phyloP scores from a whole-genome alignment of 495 filamentous ascomycete species.

The Aspergillus carlsbadensis region DNA sequence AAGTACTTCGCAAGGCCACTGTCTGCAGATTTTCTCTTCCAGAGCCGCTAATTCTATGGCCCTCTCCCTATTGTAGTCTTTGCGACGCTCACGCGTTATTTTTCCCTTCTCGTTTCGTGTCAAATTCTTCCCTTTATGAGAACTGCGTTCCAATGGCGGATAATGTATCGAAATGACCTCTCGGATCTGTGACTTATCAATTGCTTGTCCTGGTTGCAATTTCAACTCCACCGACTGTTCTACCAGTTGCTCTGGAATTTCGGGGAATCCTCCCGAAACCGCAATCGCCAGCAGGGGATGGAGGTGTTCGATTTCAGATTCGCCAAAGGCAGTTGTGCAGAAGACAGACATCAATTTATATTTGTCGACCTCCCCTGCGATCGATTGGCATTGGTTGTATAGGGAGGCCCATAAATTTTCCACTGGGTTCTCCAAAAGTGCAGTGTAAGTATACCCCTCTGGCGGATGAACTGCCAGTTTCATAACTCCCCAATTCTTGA shows the following conservation, averaged over 20 bases:
- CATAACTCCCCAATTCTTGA: slow-evolving; percentile 9
- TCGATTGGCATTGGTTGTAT: slow-evolving; percentile 15
- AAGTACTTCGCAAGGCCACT: slow-evolving; percentile 20
- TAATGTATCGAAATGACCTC: slow-evolving; percentile 8
- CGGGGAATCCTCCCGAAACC: slow-evolving; percentile 11
- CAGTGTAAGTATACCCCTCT: not conserved
- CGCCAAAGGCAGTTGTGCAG: slow-evolving; percentile 14
- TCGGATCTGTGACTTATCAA: not conserved
- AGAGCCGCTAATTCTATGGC: not conserved
- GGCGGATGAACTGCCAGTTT: not conserved
- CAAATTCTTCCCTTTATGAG: not conserved
- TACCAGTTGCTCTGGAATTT: not conserved
- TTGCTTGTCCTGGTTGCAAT: not conserved
- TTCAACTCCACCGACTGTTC: not conserved
- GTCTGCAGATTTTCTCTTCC: not conserved
- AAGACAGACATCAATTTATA: slow-evolving; percentile 17
- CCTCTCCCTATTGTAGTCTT: not conserved
- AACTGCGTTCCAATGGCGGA: not conserved
- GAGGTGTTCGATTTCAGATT: slow-evolving; percentile 2
- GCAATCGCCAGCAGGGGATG: slow-evolving; percentile 12
- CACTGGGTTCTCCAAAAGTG: slow-evolving; percentile 9
- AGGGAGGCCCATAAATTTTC: slow-evolving; percentile 17
- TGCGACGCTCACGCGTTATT: not conserved
- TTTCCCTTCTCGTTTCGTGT: not conserved
- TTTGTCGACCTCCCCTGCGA: slow-evolving; percentile 5